Evolutionary conservation across 108 stramenopile species (phyloP).

Genomic region (Cyclotella kingstonii): DNA sequence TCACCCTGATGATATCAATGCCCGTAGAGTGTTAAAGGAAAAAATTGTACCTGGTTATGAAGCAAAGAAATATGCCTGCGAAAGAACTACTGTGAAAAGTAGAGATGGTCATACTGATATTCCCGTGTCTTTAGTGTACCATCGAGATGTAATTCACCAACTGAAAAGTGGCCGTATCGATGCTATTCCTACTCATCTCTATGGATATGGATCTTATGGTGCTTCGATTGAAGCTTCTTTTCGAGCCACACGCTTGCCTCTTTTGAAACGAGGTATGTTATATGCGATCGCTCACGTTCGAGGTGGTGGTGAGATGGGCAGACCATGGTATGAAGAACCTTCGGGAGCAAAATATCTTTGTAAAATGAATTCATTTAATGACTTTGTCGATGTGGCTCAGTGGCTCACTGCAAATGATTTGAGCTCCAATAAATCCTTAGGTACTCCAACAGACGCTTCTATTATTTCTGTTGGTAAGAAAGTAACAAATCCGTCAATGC

Average conservation of each 20-base stretch:
- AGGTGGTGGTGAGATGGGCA: constrained; percentile 96
- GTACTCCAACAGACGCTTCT: neutral
- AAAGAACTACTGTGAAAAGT: constrained; percentile 63
- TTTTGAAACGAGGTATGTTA: constrained; percentile 85
- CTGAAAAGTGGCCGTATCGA: constrained; percentile 16
- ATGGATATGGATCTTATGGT: constrained; percentile 94
- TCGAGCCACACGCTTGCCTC: constrained; percentile 63
- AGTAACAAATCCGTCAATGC: constrained; percentile 45
- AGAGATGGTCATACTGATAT: constrained; percentile 83
- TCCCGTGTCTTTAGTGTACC: constrained; percentile 82
- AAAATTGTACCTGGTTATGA: constrained; percentile 86
- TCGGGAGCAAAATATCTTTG: constrained; percentile 86
- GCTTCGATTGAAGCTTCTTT: constrained; percentile 83
- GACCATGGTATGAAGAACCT: constrained; percentile 93
- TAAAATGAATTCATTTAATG: constrained; percentile 95
- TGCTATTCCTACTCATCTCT: constrained; percentile 69
- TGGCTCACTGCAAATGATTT: constrained; percentile 39
- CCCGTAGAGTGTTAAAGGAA: constrained; percentile 66
- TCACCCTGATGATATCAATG: constrained; percentile 40
- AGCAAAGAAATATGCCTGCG: constrained; percentile 68
- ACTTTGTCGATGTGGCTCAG: constrained; percentile 85
- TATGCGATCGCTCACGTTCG: constrained; percentile 92
- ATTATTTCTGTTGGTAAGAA: constrained; percentile 9
- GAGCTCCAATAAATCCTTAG: neutral
- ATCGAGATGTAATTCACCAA: constrained; percentile 65